Percentiles rank a stretch among this genome's conserved stretches.
phyloP scores from a whole-genome alignment of 768 basidiomycete genomes.

The Nidula microcarpa region DNA sequence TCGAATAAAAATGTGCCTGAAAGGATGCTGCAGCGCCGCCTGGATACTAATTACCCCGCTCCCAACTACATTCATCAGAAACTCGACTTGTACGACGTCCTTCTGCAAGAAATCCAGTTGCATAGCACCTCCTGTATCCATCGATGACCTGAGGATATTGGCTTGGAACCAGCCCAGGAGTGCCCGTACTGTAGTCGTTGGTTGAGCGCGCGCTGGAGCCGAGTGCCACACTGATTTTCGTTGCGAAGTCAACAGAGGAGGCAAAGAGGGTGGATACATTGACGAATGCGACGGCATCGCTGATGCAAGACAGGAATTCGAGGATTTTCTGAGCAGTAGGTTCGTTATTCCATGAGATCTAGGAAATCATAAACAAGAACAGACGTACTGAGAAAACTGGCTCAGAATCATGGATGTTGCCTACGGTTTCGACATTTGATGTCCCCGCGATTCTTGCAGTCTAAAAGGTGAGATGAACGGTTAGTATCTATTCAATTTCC shows the following conservation, averaged over 20 bases:
- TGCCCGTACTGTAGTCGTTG: too few species aligned
- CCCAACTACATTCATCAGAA: constrained; percentile 38
- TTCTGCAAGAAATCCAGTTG: constrained; percentile 30
- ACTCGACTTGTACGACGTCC: constrained; percentile 51
- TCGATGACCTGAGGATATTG: constrained; percentile 39
- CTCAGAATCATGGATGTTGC: neutral
- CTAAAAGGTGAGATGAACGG: neutral
- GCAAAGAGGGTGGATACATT: neutral
- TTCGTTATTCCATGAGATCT: neutral
- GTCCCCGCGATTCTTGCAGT: neutral
- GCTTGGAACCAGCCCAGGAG: constrained; percentile 29
- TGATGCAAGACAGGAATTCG: neutral
- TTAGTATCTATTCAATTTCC: neutral
- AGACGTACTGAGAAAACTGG: neutral
- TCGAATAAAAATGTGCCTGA: constrained; percentile 26
- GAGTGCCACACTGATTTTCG: too few species aligned
- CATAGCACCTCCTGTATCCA: constrained; percentile 54
- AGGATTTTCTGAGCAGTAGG: neutral
- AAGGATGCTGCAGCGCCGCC: constrained; percentile 62
- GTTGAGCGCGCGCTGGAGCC: too few species aligned
- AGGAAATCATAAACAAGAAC: neutral
- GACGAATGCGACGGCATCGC: neutral
- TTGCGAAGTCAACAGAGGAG: too few species aligned
- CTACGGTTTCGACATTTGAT: neutral
- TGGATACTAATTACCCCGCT: constrained; percentile 45